Base-by-base conservation (phyloP, 257 asterid genomes). In the Jacaranda mimosifolia region DNA sequence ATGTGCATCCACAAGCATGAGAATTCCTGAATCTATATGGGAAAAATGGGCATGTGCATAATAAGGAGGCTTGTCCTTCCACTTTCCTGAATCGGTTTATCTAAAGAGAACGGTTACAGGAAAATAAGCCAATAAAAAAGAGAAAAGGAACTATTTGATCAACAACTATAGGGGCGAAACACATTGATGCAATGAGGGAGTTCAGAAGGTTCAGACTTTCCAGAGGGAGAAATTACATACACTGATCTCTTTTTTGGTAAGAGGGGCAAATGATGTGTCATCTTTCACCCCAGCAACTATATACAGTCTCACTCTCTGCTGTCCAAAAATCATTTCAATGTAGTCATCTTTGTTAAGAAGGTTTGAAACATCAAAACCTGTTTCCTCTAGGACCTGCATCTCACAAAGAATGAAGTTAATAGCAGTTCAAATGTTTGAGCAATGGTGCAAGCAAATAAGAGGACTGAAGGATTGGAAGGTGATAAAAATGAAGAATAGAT, bases 281-380 rank as follows among this genome's bases (percentile, higher is more conserved):
- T 93, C 96, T 86, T 83, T 93, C 84, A 91, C 96, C 57, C 97
- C 97, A 73, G 90, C 84, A 74, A 89, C 90, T 79, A 92, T 87
- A 86, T 92, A 92, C 52, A 92, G 86, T 74, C 97, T 87, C 83
- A 92, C 98, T 77, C 98, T 88, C 81, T 92, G 98, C 83, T 88
- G 94, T 74, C 97, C 98, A 76, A 92, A 91, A 49, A 91, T 86
- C 94, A 84, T 92, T 77, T 92, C 97, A 63, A 89, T 88, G 84
- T 80, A 81, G 18, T 91, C 89, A 9, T 91, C 98, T 76, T 87
- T 87, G 82, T 91, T 79, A 58, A 92, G 92, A 67, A 91, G 85
- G 57, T 87, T 86, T 7, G 97, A 91, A 68, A 92, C 89, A 82
- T 92, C 97, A 83, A 91, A 92, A 42, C 98, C 98, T 14, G 97